Percentiles rank a stretch among this genome's conserved stretches.
These are phyloP conservation scores for Gynochthodes officinalis DNA, from an alignment of 257 asterid species.

Conservation along the genomic window DNA sequence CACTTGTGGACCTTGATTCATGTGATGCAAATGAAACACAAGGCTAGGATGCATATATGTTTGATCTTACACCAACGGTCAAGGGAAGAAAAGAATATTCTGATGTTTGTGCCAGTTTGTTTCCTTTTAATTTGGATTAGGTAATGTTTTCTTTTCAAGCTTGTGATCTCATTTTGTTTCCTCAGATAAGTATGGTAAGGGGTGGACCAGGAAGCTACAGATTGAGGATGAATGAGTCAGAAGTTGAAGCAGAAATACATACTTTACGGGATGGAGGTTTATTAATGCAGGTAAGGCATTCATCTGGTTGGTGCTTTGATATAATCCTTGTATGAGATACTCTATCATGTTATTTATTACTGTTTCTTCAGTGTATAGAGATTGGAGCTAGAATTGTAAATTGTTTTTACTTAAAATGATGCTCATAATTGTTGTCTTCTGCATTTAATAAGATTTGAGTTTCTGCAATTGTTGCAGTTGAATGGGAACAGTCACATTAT, in stretches of 20 bases:
- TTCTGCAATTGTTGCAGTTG: slow-evolving; percentile 55
- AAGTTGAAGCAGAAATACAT: slow-evolving; percentile 95
- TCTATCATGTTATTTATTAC: slow-evolving; percentile 4
- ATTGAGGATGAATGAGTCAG: slow-evolving; percentile 75
- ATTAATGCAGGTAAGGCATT: slow-evolving; percentile 82
- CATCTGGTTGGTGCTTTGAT: slow-evolving; percentile 16
- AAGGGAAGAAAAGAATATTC: neutral
- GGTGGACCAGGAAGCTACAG: slow-evolving; percentile 97
- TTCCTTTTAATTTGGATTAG: neutral
- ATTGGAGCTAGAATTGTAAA: neutral
- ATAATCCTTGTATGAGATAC: slow-evolving; percentile 11
- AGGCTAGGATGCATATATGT: neutral
- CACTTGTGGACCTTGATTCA: neutral
- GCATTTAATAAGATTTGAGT: slow-evolving; percentile 9
- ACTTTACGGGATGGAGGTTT: slow-evolving; percentile 98
- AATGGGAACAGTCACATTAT: slow-evolving; percentile 92
- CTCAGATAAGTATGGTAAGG: slow-evolving; percentile 39
- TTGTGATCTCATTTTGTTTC: slow-evolving; percentile 6
- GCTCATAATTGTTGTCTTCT: neutral
- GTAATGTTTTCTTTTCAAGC: neutral
- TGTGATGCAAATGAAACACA: neutral
- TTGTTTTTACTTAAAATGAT: slow-evolving; percentile 4
- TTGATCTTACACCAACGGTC: neutral
- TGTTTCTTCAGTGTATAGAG: neutral
- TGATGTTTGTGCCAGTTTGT: neutral